Conservation (phyloP, 2,329 filamentous ascomycete species). For the Ampelomyces quisqualis region DNA sequence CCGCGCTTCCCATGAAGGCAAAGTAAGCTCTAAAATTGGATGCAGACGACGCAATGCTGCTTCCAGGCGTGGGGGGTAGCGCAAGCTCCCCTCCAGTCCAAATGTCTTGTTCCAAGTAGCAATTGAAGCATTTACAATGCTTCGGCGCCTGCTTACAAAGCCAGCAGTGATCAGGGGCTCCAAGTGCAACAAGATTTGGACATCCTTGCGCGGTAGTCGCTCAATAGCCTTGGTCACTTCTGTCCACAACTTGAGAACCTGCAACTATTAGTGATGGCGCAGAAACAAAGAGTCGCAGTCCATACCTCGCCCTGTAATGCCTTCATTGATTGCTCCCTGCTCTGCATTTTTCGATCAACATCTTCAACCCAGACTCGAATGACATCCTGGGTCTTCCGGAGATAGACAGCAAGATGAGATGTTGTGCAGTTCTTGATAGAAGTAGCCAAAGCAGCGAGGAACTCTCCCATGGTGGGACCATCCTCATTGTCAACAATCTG, state of each 20-base stretch:
- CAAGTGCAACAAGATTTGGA: slow-evolving; percentile 55
- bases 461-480: slow-evolving; percentile 44
- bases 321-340: slow-evolving; percentile 20
- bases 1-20: slow-evolving; percentile 51
- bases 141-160: slow-evolving; percentile 54
- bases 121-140: slow-evolving; percentile 55
- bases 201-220: slow-evolving; percentile 59
- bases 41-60: slow-evolving; percentile 62
- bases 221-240: slow-evolving; percentile 57
- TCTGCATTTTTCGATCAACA: slow-evolving; percentile 35
- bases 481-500: slow-evolving; percentile 44
- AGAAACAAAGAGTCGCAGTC: slow-evolving; percentile 9
- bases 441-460: slow-evolving; percentile 56
- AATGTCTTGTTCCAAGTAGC: slow-evolving; percentile 71
- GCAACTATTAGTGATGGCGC: slow-evolving; percentile 16
- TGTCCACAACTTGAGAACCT: slow-evolving; percentile 46
- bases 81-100: slow-evolving; percentile 58
- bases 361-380: slow-evolving; percentile 67
- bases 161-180: slow-evolving; percentile 55
- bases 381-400: slow-evolving; percentile 63
- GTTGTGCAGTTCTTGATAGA: slow-evolving; percentile 44
- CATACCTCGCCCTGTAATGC: slow-evolving; percentile 30
- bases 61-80: slow-evolving; percentile 67
- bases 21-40: slow-evolving; percentile 53
- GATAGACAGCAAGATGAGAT: slow-evolving; percentile 55